phyloP scores from a whole-genome alignment of 2,329 filamentous ascomycete species.

The Cercospora sp. region DNA sequence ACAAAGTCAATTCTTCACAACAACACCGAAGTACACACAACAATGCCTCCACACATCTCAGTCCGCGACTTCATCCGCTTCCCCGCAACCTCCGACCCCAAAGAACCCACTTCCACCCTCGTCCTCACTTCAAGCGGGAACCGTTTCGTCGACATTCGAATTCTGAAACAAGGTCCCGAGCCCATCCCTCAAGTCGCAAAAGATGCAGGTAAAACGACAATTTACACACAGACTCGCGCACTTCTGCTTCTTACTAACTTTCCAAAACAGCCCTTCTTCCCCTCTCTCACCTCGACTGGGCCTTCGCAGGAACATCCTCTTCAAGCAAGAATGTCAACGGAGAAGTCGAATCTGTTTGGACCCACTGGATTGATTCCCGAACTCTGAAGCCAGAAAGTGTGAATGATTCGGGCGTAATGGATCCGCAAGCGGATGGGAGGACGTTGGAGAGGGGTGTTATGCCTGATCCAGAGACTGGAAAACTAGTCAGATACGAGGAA shows the following conservation, averaged over 20 bases:
- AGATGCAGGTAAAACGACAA: too few relatives aligned
- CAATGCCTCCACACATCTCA: conserved; percentile 50
- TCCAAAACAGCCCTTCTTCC: conserved; percentile 36
- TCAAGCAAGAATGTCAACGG: conserved; percentile 29
- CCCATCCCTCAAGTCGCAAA: conserved; percentile 6
- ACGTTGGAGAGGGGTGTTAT: conserved; percentile 61
- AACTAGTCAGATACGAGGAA: conserved; percentile 55
- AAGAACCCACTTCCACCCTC: conserved; percentile 63
- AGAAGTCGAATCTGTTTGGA: conserved; percentile 48
- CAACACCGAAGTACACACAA: neutral
- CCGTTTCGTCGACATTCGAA: conserved; percentile 63
- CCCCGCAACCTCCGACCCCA: conserved; percentile 46
- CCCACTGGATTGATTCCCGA: conserved; percentile 62
- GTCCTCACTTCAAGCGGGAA: conserved; percentile 61
- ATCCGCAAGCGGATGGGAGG: conserved; percentile 42
- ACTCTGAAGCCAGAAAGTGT: conserved; percentile 41
- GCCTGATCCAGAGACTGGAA: conserved; percentile 58
- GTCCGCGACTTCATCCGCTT: conserved; percentile 61
- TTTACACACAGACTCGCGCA: too few relatives aligned
- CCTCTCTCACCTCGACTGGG: conserved; percentile 60
- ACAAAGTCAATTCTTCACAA: neutral
- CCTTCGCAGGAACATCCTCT: conserved; percentile 59
- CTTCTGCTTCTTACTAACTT: too few relatives aligned
- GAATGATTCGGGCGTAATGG: conserved; percentile 60
- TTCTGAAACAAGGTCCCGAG: conserved; percentile 42